A percentile compares a stretch with the other conserved stretches of the same genome.
These are phyloP conservation scores for Tolypocladium nubicola DNA, from an alignment of 2,329 filamentous ascomycete genomes.

Conservation along the genomic window DNA sequence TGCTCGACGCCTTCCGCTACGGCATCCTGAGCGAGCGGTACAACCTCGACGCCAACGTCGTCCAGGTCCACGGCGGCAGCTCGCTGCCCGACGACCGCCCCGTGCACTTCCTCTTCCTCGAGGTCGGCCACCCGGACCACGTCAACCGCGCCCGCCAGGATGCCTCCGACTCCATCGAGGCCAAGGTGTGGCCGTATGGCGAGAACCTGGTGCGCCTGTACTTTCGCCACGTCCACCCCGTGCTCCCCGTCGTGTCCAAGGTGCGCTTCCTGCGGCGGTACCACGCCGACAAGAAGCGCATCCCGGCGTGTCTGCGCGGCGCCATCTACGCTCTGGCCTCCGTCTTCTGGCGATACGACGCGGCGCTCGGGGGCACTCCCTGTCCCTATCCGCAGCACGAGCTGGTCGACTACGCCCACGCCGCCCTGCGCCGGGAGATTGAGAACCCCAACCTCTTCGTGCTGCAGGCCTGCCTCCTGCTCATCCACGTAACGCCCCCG, in stretches of 20 bases:
- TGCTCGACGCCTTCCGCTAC: slow-evolving; percentile 35
- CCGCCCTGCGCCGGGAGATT: slow-evolving; percentile 31
- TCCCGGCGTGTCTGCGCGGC: slow-evolving; percentile 33
- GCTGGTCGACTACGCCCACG: slow-evolving; percentile 28
- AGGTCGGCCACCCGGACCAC: slow-evolving; percentile 32
- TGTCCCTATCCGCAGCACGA: slow-evolving; percentile 29
- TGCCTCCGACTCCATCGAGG: slow-evolving; percentile 31
- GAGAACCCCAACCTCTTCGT: slow-evolving; percentile 34
- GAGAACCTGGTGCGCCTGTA: slow-evolving; percentile 31
- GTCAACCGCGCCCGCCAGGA: slow-evolving; percentile 24
- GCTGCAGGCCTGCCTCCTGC: slow-evolving; percentile 34
- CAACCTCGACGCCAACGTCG: slow-evolving; percentile 32
- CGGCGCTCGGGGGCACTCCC: slow-evolving; percentile 14
- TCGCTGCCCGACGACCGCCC: slow-evolving; percentile 24
- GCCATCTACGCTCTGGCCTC: slow-evolving; percentile 33
- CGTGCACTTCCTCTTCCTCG: slow-evolving; percentile 33
- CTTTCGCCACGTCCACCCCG: slow-evolving; percentile 33
- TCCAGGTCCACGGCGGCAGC: slow-evolving; percentile 28
- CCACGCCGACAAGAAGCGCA: slow-evolving; percentile 20
- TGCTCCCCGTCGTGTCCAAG: slow-evolving; percentile 33
- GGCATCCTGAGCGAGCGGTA: slow-evolving; percentile 32
- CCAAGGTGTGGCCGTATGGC: slow-evolving; percentile 27
- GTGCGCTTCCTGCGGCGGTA: slow-evolving; percentile 30
- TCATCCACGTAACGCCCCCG: slow-evolving; percentile 33
- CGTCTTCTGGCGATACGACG: slow-evolving; percentile 29